These are phyloP conservation scores for Myriosclerotinia curreyana DNA, from an alignment of 2,329 filamentous ascomycete species.

Conservation along the genomic window DNA sequence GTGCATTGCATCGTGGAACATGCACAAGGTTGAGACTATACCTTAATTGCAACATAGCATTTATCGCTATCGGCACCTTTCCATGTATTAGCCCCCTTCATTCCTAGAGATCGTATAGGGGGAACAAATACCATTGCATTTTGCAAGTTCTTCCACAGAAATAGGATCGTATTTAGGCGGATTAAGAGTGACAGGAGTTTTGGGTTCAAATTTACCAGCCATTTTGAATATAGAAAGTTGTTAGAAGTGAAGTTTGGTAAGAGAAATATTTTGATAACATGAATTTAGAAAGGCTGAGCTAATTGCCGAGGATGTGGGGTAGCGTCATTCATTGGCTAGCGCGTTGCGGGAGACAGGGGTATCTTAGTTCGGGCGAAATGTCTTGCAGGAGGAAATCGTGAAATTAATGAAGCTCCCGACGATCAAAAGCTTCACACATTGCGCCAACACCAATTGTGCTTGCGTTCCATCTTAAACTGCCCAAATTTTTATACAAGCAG, in stretches of 20 bases:
- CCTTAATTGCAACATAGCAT: slow-evolving; percentile 69
- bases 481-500: background rate
- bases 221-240: slow-evolving; percentile 40
- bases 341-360: slow-evolving; percentile 10
- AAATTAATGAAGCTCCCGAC: slow-evolving; percentile 1
- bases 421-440: slow-evolving; percentile 7
- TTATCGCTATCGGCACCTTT: slow-evolving; percentile 62
- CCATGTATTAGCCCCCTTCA: slow-evolving; percentile 13
- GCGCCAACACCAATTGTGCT: slow-evolving; percentile 6
- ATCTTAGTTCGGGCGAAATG: slow-evolving; percentile 7
- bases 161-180: slow-evolving; percentile 89
- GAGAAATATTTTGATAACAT: background rate
- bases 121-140: slow-evolving; percentile 70
- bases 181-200: slow-evolving; percentile 68
- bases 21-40: slow-evolving; percentile 31
- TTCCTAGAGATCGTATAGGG: background rate
- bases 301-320: slow-evolving; percentile 20
- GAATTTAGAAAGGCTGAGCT: slow-evolving; percentile 2
- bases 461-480: background rate
- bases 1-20: background rate
- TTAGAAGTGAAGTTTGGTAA: background rate
- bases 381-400: slow-evolving; percentile 10
- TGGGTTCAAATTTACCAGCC: slow-evolving; percentile 73
- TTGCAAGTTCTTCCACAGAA: slow-evolving; percentile 71
- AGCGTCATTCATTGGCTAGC: slow-evolving; percentile 17